Conservation (phyloP, 176 grass and related monocot genomes). For the Oryza longistaminata region DNA sequence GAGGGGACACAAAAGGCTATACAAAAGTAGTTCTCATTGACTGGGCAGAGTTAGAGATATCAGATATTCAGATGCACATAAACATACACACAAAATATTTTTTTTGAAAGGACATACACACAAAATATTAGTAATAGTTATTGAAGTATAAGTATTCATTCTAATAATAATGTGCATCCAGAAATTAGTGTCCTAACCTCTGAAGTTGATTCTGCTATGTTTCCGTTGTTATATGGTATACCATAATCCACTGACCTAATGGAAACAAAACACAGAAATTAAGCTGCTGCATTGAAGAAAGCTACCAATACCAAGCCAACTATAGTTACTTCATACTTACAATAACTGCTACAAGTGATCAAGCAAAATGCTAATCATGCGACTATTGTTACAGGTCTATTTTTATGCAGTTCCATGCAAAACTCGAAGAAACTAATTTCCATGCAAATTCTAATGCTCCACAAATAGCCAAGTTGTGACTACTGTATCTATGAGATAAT, state of each 20-base stretch:
- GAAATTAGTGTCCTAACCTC: slow-evolving; percentile 13
- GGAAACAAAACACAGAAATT: slow-evolving; percentile 18
- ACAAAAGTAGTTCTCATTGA: neutral
- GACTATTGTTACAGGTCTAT: neutral
- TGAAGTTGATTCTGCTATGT: slow-evolving; percentile 1
- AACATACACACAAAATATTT: neutral
- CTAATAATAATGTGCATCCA: neutral
- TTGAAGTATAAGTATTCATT: no score
- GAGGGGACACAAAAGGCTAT: neutral
- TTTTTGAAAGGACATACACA: no score
- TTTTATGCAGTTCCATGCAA: slow-evolving; percentile 2
- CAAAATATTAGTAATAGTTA: no score
- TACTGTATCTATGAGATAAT: slow-evolving; percentile 10
- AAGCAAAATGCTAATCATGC: neutral
- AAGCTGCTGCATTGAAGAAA: slow-evolving; percentile 12
- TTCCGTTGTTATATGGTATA: neutral
- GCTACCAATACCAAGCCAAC: neutral
- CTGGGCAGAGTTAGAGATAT: neutral
- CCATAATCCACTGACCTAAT: slow-evolving; percentile 20
- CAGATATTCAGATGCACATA: neutral
- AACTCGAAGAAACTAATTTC: slow-evolving; percentile 4
- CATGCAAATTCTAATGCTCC: slow-evolving; percentile 19
- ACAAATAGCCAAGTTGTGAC: neutral
- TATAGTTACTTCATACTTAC: slow-evolving; percentile 7
- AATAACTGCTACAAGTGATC: neutral